Percentiles rank a stretch among this genome's conserved stretches.
phyloP scores from a whole-genome alignment of 2,329 filamentous ascomycete species.

The Fusarium pilosicola region DNA sequence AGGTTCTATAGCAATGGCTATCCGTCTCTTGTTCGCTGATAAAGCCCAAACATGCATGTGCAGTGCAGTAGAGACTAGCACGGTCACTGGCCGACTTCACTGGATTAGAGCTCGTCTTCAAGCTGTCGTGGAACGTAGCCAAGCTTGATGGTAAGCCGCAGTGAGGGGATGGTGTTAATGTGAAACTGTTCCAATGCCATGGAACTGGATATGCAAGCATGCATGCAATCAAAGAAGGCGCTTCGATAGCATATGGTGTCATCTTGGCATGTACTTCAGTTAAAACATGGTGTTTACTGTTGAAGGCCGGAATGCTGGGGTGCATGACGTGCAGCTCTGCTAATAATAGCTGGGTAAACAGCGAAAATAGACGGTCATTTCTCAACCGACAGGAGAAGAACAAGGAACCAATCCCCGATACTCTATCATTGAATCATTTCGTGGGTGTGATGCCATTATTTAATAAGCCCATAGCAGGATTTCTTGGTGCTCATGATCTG shows the following conservation, averaged over 20 bases:
- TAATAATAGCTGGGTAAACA: neutral
- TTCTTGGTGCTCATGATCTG: neutral
- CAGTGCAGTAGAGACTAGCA: neutral
- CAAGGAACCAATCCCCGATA: neutral
- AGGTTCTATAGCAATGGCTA: neutral
- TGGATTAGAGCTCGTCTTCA: neutral
- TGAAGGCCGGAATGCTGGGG: neutral
- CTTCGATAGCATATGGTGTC: neutral
- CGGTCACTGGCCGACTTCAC: neutral
- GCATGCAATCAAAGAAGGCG: slow-evolving; percentile 3
- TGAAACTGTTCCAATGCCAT: slow-evolving; percentile 20
- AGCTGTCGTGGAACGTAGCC: slow-evolving; percentile 32
- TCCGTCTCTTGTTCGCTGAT: neutral
- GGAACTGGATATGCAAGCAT: slow-evolving; percentile 12
- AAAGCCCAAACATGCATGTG: neutral
- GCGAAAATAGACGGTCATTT: neutral
- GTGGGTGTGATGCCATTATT: neutral
- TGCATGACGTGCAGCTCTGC: neutral
- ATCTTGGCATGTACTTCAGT: neutral
- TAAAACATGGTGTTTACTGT: neutral
- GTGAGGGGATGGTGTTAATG: slow-evolving; percentile 11
- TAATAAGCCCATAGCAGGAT: neutral
- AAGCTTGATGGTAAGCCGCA: slow-evolving; percentile 6
- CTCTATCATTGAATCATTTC: neutral
- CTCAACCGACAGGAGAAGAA: neutral